A percentile compares a stretch with the other conserved stretches of the same genome.
Conservation (phyloP, 179 eudicot genomes). For the Pouteria campechiana region DNA sequence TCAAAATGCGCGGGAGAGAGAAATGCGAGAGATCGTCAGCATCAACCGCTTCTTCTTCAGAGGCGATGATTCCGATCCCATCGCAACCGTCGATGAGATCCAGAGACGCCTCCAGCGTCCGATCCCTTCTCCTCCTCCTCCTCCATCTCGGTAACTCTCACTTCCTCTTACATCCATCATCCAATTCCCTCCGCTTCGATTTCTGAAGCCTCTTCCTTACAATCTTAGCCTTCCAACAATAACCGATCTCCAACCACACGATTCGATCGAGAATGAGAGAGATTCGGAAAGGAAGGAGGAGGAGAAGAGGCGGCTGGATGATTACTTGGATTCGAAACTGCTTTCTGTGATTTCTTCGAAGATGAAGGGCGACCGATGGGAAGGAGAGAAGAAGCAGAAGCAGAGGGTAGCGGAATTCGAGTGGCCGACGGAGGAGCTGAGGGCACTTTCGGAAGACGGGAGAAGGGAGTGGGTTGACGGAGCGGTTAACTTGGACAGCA, state of each 20-base stretch:
- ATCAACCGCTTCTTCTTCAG: no score
- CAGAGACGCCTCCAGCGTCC: constrained; percentile 12
- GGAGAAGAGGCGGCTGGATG: constrained; percentile 8
- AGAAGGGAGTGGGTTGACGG: neutral
- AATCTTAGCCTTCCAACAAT: no score
- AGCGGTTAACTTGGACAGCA: constrained; percentile 7
- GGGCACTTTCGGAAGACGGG: neutral
- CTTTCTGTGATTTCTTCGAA: constrained; percentile 6
- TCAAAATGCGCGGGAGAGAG: no score
- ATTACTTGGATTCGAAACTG: constrained; percentile 12
- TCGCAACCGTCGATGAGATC: constrained; percentile 11
- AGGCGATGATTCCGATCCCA: constrained; percentile 1
- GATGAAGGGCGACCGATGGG: constrained; percentile 3
- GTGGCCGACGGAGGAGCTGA: constrained; percentile 5
- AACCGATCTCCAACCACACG: neutral
- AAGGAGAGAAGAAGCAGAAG: neutral
- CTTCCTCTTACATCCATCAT: neutral
- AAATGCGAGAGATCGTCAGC: no score
- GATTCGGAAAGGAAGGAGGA: neutral
- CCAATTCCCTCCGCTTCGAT: neutral
- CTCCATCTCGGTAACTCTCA: constrained; percentile 1
- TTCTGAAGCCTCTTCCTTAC: neutral
- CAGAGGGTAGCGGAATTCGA: neutral
- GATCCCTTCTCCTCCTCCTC: constrained; percentile 3
- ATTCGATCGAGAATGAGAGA: neutral